Conservation (phyloP, 192 early-diverging fungal genomes). For the Coemansia sp. region DNA sequence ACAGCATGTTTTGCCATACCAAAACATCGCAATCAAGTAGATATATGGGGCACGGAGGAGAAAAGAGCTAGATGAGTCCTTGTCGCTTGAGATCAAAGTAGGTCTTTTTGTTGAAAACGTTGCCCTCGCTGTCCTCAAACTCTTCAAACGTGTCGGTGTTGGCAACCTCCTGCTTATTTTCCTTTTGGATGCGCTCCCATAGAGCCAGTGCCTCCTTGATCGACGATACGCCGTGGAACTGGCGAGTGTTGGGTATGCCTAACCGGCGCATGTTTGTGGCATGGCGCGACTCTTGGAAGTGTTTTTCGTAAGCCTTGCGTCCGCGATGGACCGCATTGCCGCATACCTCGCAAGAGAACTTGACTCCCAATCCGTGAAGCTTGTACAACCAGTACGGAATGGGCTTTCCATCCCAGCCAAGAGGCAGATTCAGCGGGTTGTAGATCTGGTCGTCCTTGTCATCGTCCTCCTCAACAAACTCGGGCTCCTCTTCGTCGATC, state of each 20-base stretch:
- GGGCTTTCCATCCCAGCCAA: constrained; percentile 98
- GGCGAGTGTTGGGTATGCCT: constrained; percentile 84
- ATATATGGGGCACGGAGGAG: background rate
- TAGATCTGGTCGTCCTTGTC: constrained; percentile 91
- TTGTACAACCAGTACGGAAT: constrained; percentile 99
- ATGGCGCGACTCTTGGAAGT: constrained; percentile 95
- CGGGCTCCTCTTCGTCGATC: constrained; percentile 68
- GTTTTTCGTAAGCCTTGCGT: constrained; percentile 91
- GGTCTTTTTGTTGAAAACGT: constrained; percentile 85
- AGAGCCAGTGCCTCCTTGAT: constrained; percentile 88
- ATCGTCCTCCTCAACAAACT: constrained; percentile 60
- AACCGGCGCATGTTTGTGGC: constrained; percentile 90
- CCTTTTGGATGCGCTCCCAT: constrained; percentile 79
- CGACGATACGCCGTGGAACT: constrained; percentile 86
- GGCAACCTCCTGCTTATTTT: constrained; percentile 61
- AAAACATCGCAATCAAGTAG: constrained; percentile 1
- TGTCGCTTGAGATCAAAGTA: constrained; percentile 83
- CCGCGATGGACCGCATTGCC: constrained; percentile 94
- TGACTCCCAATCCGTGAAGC: constrained; percentile 90
- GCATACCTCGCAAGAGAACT: constrained; percentile 96
- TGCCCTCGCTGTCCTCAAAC: constrained; percentile 79
- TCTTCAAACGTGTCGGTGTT: constrained; percentile 89
- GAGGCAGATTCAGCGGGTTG: constrained; percentile 92
- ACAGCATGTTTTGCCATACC: background rate
- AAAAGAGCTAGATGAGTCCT: constrained; percentile 63